Evolutionary conservation across 1,139 yeast species (phyloP), one percentile per base, ranked within the genome.

Genomic region (Lipomyces yarrowii): DNA sequence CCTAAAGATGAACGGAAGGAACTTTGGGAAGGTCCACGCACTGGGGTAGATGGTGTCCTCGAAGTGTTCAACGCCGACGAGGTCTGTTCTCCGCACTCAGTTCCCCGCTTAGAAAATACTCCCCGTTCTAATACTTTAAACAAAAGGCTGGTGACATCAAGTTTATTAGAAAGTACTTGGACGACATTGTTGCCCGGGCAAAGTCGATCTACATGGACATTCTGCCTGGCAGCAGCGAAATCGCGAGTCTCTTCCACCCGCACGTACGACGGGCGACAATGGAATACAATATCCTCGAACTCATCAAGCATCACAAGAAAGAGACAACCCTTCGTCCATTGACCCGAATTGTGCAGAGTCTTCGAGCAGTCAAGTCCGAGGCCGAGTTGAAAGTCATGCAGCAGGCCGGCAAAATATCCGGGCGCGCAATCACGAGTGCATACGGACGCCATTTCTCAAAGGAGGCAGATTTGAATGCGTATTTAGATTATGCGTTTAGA

Each of bases 21-120:
- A 77, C 85, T 89, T 70, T 94, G 99, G 99, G 98, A 93, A 73
- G 99, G 99, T 10, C 87, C 86, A 56, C 84, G 96, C 72, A 88
- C 96, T 53, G 99, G 99, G 0, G 82, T 88, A 7, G 86, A 87
- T 60, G 97, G 96, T 13, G 97, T 90, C 0, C 80, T 79, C 63
- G 93, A 91, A 61, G 84, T 88, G 60, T 94, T 94, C 79, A 94
- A 93, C 76, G 97, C 97, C 2, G 98, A 92, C 76, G 82, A 82
- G 63, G 88, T 61, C 32, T 26, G 63, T 30, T 48, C n/a, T 26
- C 30, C 4, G n/a, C 33, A 15, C 15, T 21, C 59, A 32, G 13
- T 10, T 26, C 2, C 30, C 30, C 30, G 30, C 26, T 5, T 51
- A 26, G 13, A 2, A 48, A 51, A 11, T 55, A n/a, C 6, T 13